A percentile compares a stretch with the other conserved stretches of the same genome.
phyloP scores from a whole-genome alignment of 345 rosid genomes.

The Moricandia moricandioides region DNA sequence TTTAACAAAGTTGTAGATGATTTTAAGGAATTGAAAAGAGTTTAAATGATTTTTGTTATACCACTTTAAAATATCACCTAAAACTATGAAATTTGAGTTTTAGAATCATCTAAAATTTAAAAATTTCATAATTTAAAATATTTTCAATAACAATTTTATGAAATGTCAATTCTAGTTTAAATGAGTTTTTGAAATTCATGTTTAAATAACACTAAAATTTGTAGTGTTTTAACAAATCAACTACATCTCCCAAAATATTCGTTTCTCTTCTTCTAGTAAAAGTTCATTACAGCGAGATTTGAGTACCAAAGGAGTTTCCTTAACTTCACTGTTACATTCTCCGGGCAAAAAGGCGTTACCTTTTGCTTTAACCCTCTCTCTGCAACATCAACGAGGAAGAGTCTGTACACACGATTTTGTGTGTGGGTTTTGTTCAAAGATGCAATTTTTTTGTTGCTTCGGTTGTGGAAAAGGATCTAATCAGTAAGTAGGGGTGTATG shows the following conservation, averaged over 20 bases:
- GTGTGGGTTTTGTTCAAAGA: conserved; percentile 31
- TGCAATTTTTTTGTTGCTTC: conserved; percentile 62
- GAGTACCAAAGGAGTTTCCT: neutral
- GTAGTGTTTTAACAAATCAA: too few species aligned
- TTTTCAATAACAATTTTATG: too few species aligned
- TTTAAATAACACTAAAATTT: too few species aligned
- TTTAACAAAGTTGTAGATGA: too few species aligned
- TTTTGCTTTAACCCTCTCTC: neutral
- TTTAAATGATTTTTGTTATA: too few species aligned
- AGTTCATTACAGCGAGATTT: neutral
- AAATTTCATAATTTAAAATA: too few species aligned
- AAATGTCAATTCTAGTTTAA: too few species aligned
- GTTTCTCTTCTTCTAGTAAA: conserved; percentile 28
- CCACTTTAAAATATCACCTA: too few species aligned
- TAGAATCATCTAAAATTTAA: too few species aligned
- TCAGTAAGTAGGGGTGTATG: conserved; percentile 60
- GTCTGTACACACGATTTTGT: neutral
- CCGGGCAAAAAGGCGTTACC: conserved; percentile 18
- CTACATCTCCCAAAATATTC: neutral
- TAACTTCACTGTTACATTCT: conserved; percentile 32
- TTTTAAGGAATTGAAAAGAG: too few species aligned
- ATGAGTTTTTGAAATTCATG: too few species aligned
- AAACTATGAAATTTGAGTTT: too few species aligned
- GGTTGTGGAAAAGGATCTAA: conserved; percentile 63
- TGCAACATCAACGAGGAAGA: conserved; percentile 10